Evolutionary conservation across 83 land plant genomes (phyloP), one percentile per base, ranked within the genome.

Genomic region (Diphasiastrum complanatum): DNA sequence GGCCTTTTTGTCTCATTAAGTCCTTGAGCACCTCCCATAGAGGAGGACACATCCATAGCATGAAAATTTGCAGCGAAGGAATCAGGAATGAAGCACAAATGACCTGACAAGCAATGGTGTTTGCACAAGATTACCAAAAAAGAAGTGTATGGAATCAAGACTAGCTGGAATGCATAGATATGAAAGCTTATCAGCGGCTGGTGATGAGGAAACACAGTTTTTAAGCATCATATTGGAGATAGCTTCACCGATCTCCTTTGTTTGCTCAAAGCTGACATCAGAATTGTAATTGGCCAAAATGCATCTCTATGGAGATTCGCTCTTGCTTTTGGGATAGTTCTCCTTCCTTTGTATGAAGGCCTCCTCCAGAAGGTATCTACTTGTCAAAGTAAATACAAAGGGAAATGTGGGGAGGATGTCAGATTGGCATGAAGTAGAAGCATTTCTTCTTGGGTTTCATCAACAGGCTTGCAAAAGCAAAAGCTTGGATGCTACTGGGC

Each of bases 221-320:
- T 2, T n/a, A 45, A 19, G 60, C 38, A 75, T 89, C 0, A 83
- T 58, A 79, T 92, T 38, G 98, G 96, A 5, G 98, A 92, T 57
- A 78, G 96, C 18, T 71, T 89, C 16, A 95, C 91, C 24, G 98
- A 92, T 61, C 68, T 92, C 19, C 88, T 85, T 43, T 88, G 91
- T 66, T 62, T 92, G 32, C 84, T 89, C 12, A 54, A 81, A 55
- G 91, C 96, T 20, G 85, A 92, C 69, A 63, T 92, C 5, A 96
- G 98, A 22, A 88, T 92, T 27, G 81, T 92, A 4, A 55, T 85
- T 50, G 91, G 96, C 14, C 74, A 81, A 14, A 88, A 86, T 28
- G 14, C 69, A 57, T 82, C 85, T 53, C 66, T 92, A 12, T 75
- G 83, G 73, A 84, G 64, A 58, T 77, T 92, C 34, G 87, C 81